These are phyloP conservation scores for Candida sanyaensis DNA, from an alignment of 1,139 yeast species.

Conservation along the genomic window DNA sequence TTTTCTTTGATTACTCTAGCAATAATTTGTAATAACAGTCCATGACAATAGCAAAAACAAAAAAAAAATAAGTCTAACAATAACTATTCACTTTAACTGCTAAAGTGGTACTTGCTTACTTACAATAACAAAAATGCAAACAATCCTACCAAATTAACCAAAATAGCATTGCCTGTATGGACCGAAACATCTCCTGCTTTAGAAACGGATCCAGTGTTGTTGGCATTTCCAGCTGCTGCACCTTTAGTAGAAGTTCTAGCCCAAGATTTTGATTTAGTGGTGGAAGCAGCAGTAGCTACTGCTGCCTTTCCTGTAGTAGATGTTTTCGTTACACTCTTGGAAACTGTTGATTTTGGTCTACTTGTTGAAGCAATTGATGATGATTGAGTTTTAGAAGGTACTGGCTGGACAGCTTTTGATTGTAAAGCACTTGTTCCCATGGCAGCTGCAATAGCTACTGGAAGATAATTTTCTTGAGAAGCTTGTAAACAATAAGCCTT, in stretches of 20 bases:
- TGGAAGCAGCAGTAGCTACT: neutral
- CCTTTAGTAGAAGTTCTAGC: neutral
- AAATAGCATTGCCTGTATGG: neutral
- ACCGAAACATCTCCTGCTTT: neutral
- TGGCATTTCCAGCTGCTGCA: neutral
- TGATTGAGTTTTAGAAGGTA: neutral
- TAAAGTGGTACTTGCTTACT: no score
- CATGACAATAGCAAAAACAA: neutral
- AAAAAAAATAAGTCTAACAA: neutral
- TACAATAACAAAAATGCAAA: neutral
- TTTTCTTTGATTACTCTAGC: neutral
- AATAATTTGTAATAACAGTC: no score
- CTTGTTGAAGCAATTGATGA: neutral
- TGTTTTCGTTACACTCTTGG: neutral
- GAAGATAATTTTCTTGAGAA: neutral
- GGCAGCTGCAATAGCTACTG: neutral
- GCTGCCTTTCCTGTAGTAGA: neutral
- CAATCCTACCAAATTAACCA: neutral
- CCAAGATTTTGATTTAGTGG: neutral
- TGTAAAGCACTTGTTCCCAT: neutral
- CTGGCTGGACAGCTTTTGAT: neutral
- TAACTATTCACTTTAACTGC: no score
- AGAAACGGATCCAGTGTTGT: neutral
- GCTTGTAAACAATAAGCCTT: conserved; percentile 3
- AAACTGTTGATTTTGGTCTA: neutral